These are phyloP conservation scores for Termitomyces sp. DNA, from an alignment of 768 basidiomycete species.

Conservation along the genomic window DNA sequence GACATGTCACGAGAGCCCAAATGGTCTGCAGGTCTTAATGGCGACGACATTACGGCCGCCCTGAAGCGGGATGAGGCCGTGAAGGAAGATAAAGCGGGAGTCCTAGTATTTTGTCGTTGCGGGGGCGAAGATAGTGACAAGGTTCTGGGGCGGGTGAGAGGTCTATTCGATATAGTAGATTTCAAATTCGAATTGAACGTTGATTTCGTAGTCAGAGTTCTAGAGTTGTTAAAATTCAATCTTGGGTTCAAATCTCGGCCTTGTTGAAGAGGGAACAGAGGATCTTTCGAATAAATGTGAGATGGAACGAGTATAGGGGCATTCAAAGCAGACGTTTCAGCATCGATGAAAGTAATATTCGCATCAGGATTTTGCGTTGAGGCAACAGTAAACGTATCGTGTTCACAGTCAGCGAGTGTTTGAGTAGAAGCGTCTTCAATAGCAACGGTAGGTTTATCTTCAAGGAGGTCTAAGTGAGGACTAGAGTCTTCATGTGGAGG, in stretches of 20 bases:
- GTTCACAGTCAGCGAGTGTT: background rate
- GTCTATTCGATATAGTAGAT: background rate
- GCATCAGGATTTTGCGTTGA: background rate
- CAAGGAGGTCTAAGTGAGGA: background rate
- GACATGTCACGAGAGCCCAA: background rate
- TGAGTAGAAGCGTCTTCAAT: background rate
- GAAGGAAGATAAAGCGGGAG: background rate
- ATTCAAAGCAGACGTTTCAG: background rate
- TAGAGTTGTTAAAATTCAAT: background rate
- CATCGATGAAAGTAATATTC: background rate
- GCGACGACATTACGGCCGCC: background rate
- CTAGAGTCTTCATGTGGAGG: background rate
- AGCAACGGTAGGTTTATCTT: background rate
- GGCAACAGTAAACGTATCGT: background rate
- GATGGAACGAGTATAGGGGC: background rate
- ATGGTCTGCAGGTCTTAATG: background rate
- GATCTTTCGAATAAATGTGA: background rate
- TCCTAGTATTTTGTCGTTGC: background rate
- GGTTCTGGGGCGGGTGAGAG: background rate
- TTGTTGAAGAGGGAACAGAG: background rate
- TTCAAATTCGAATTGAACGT: background rate
- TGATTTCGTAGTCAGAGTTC: background rate
- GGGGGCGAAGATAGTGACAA: slow-evolving; percentile 4
- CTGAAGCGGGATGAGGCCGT: background rate
- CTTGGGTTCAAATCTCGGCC: background rate